A percentile compares a stretch with the other conserved stretches of the same genome.
These are phyloP conservation scores for Gaeumannomyces sp. DNA, from an alignment of 2,329 filamentous ascomycete genomes.

Conservation along the genomic window DNA sequence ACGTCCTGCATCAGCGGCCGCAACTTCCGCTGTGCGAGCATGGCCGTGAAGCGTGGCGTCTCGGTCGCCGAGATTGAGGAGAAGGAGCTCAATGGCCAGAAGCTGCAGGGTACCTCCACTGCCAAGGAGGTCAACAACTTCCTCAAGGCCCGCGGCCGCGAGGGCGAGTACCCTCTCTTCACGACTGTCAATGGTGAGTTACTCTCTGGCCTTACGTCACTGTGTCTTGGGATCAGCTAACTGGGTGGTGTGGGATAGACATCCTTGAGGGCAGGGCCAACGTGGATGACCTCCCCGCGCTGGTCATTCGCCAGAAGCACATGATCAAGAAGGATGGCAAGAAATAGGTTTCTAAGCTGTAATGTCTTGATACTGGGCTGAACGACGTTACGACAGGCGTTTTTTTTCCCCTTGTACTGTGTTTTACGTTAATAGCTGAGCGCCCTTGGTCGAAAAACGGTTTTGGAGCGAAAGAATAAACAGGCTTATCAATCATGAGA, in stretches of 20 bases:
- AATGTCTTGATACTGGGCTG: not conserved
- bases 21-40: conserved; percentile 90
- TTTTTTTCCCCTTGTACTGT: not conserved
- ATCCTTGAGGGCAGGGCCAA: conserved; percentile 72
- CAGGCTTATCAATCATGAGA: too few relatives aligned
- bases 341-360: conserved; percentile 7
- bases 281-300: conserved; percentile 72
- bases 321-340: conserved; percentile 15
- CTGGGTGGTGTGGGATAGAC: conserved; percentile 24
- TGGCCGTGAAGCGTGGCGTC: conserved; percentile 73
- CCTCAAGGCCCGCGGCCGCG: conserved; percentile 68
- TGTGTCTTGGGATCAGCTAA: not conserved
- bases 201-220: not conserved
- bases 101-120: conserved; percentile 89
- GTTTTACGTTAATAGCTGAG: too few relatives aligned
- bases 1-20: conserved; percentile 87
- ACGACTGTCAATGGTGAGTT: conserved; percentile 66
- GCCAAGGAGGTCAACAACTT: conserved; percentile 89
- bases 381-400: not conserved
- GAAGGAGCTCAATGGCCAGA: conserved; percentile 90
- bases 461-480: too few relatives aligned
- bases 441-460: too few relatives aligned
- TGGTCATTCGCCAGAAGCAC: conserved; percentile 38
- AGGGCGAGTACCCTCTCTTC: conserved; percentile 85
- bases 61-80: conserved; percentile 82